A percentile compares a stretch with the other conserved stretches of the same genome.
These are phyloP conservation scores for Penicillium atrosanguineum DNA, from an alignment of 495 filamentous ascomycete species.

Conservation along the genomic window DNA sequence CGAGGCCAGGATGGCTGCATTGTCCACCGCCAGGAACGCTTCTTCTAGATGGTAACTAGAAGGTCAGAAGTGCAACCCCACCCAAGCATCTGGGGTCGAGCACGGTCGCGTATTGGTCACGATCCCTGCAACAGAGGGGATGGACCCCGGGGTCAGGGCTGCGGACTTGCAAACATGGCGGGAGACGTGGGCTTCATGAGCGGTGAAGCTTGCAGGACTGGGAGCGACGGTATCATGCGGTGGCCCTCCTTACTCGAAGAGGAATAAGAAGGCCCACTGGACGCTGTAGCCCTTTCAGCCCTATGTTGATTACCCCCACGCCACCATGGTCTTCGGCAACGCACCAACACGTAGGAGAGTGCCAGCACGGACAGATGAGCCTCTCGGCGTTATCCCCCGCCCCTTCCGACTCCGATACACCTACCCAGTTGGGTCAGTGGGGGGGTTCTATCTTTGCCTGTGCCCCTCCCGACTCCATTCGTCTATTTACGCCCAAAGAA, in stretches of 20 bases:
- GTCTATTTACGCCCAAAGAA: constrained; percentile 1
- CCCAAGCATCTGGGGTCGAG: constrained; percentile 24
- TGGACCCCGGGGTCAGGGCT: constrained; percentile 18
- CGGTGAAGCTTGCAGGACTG: constrained; percentile 17
- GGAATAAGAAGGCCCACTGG: constrained; percentile 10
- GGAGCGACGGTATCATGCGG: constrained; percentile 1
- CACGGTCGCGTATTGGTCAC: constrained; percentile 14
- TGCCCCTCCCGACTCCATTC: not conserved
- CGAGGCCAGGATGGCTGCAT: constrained; percentile 9
- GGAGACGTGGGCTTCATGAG: constrained; percentile 20
- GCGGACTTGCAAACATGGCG: constrained; percentile 22
- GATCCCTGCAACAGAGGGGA: constrained; percentile 13
- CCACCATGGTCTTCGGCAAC: not conserved
- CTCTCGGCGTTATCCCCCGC: not conserved
- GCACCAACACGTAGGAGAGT: not conserved
- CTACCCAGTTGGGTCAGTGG: not conserved
- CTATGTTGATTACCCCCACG: constrained; percentile 1
- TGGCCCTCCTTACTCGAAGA: constrained; percentile 7
- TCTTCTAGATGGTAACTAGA: constrained; percentile 35
- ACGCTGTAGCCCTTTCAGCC: constrained; percentile 7
- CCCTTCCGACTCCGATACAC: no score
- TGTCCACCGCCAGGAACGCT: constrained; percentile 32
- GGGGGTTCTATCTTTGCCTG: not conserved
- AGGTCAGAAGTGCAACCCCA: constrained; percentile 21
- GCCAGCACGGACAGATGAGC: not conserved